phyloP scores from a whole-genome alignment of 768 basidiomycete species.

The Agrocybe praecox region DNA sequence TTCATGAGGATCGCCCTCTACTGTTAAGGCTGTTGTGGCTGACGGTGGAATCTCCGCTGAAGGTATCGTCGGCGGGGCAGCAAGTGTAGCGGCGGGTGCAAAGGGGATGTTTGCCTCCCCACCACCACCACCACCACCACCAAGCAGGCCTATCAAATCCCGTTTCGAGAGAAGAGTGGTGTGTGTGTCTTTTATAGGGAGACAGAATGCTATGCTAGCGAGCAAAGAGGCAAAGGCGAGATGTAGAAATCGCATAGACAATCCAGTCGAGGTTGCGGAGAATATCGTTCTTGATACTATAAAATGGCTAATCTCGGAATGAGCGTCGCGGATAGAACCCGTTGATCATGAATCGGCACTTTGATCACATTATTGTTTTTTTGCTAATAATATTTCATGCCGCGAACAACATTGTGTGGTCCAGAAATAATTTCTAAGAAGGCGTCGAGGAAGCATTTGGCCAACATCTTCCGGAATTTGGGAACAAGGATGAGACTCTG shows the following conservation, averaged over 20 bases:
- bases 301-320: too few species aligned
- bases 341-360: too few species aligned
- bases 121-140: not conserved
- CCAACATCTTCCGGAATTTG: too few species aligned
- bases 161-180: not conserved
- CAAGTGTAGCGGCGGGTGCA: not conserved
- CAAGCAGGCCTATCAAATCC: conserved; percentile 1
- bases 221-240: not conserved
- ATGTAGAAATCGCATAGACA: not conserved
- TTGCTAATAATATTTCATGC: too few species aligned
- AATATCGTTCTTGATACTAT: too few species aligned
- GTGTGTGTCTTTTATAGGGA: not conserved
- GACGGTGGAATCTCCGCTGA: not conserved
- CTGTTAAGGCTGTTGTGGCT: not conserved
- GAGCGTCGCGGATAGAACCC: too few species aligned
- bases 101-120: not conserved
- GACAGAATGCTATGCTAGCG: not conserved
- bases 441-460: too few species aligned
- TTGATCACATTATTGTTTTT: too few species aligned
- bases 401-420: too few species aligned
- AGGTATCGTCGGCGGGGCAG: not conserved
- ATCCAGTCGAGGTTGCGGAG: too few species aligned
- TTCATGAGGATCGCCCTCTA: not conserved
- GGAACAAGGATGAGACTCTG: too few species aligned
- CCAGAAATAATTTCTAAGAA: too few species aligned